A percentile compares a stretch with the other conserved stretches of the same genome.
phyloP scores from a whole-genome alignment of 441 rosid species.

The Jatropha multifida region DNA sequence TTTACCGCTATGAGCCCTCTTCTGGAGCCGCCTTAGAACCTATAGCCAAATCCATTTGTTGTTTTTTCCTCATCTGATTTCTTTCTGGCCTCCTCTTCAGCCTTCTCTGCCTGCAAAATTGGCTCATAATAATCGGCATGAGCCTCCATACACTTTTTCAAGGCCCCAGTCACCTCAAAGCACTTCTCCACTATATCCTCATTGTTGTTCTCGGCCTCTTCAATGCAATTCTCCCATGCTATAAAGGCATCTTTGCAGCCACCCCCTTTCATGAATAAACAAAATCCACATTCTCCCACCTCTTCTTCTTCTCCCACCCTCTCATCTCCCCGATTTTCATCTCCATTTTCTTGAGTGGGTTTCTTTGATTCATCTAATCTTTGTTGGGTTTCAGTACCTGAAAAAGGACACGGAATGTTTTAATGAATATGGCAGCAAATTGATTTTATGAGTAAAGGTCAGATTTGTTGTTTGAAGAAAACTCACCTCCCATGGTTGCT shows the following conservation, averaged over 20 bases:
- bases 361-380: constrained; percentile 22
- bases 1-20: neutral
- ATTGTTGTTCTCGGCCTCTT: constrained; percentile 62
- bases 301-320: constrained; percentile 51
- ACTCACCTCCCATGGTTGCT: constrained; percentile 11
- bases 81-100: constrained; percentile 49
- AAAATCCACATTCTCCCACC: constrained; percentile 85
- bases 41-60: neutral
- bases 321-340: constrained; percentile 20
- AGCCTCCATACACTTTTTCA: constrained; percentile 79
- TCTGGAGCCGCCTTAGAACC: neutral
- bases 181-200: constrained; percentile 80
- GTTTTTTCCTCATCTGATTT: constrained; percentile 45
- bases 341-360: constrained; percentile 12
- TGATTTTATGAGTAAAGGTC: neutral
- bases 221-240: constrained; percentile 79
- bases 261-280: constrained; percentile 92
- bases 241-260: constrained; percentile 71
- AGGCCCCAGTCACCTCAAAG: constrained; percentile 54
- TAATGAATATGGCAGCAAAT: neutral
- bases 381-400: constrained; percentile 22
- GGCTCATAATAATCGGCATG: constrained; percentile 83
- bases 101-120: constrained; percentile 75
- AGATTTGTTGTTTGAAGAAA: neutral
- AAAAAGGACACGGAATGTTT: neutral